Evolutionary conservation across 345 rosid genomes (phyloP).

Genomic region (Eucalyptus cloeziana): DNA sequence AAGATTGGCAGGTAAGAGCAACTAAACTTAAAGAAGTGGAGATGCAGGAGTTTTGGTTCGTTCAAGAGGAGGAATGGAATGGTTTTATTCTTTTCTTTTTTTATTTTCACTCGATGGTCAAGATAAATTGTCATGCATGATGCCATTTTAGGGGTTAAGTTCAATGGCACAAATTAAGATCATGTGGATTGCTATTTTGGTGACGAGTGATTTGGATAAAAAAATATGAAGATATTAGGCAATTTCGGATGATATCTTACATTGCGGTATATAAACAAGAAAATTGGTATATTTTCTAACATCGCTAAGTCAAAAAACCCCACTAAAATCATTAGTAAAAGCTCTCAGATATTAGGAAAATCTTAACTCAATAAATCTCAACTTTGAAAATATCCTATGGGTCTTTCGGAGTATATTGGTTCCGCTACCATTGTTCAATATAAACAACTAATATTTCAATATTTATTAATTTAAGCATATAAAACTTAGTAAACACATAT

Average conservation of each 20-base stretch:
- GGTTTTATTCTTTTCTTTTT: not conserved
- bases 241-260: not conserved
- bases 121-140: not conserved
- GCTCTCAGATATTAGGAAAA: not conserved
- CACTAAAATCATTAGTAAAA: not conserved
- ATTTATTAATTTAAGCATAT: not conserved
- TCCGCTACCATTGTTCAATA: not conserved
- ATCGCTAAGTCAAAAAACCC: not conserved
- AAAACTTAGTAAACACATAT: not conserved
- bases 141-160: not conserved
- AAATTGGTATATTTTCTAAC: not conserved
- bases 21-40: not conserved
- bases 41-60: not conserved
- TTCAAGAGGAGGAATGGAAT: not conserved
- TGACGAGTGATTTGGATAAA: not conserved
- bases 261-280: not conserved
- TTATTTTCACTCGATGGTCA: not conserved
- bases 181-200: not conserved
- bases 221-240: not conserved
- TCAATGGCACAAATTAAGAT: not conserved
- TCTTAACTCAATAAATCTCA: not conserved
- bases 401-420: not conserved
- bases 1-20: not conserved
- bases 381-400: not conserved
- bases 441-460: not conserved